phyloP scores from a whole-genome alignment of 768 basidiomycete species.

The Hemileccinum impolitum region DNA sequence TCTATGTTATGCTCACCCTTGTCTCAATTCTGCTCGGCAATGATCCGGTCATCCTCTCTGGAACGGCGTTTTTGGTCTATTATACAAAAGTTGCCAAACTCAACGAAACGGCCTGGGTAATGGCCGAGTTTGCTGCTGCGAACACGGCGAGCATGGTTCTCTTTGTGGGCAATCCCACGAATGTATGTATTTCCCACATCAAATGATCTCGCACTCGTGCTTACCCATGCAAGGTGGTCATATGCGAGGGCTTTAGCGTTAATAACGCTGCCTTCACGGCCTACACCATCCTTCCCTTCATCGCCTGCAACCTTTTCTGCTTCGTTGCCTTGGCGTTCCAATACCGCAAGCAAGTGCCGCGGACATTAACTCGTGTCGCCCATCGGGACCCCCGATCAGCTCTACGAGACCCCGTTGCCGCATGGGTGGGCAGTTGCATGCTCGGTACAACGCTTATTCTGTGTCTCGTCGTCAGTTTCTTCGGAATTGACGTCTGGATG shows the following conservation, averaged over 20 bases:
- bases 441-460: slow-evolving; percentile 66
- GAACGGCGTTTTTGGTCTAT: slow-evolving; percentile 87
- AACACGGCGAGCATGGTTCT: slow-evolving; percentile 74
- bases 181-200: slow-evolving; percentile 36
- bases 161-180: slow-evolving; percentile 91
- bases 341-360: slow-evolving; percentile 56
- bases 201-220: background rate
- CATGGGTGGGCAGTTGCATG: slow-evolving; percentile 66
- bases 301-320: slow-evolving; percentile 64
- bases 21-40: slow-evolving; percentile 85
- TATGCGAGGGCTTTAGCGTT: slow-evolving; percentile 81
- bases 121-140: slow-evolving; percentile 73
- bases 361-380: slow-evolving; percentile 34
- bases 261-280: slow-evolving; percentile 78
- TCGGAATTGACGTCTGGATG: slow-evolving; percentile 77
- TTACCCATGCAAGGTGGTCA: slow-evolving; percentile 47
- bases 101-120: slow-evolving; percentile 62
- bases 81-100: slow-evolving; percentile 62
- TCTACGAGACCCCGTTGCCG: slow-evolving; percentile 71
- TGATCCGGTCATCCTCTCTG: slow-evolving; percentile 90
- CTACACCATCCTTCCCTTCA: slow-evolving; percentile 78
- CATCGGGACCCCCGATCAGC: slow-evolving; percentile 53
- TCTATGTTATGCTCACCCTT: slow-evolving; percentile 79
- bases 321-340: slow-evolving; percentile 56
- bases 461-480: slow-evolving; percentile 72